Conservation (phyloP, 345 rosid species). For the Iberis pinnata region DNA sequence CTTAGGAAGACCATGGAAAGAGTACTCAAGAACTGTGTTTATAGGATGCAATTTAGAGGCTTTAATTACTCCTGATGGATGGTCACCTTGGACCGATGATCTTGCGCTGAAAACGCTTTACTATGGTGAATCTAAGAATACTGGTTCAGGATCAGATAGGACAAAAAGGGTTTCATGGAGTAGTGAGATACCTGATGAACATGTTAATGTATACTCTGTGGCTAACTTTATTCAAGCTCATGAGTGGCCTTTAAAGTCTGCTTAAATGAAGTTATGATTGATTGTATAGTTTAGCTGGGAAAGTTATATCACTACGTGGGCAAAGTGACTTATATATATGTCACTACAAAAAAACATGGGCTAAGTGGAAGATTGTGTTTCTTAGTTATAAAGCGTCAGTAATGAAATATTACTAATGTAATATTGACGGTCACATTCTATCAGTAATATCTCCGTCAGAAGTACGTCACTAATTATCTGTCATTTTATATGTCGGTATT, state of each 20-base stretch:
- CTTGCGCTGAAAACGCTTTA: conserved; percentile 68
- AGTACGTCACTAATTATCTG: too few species aligned
- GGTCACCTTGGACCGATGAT: conserved; percentile 76
- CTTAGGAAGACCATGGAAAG: conserved; percentile 97
- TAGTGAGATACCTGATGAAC: conserved; percentile 50
- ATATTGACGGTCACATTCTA: too few species aligned
- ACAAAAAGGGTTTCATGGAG: conserved; percentile 72
- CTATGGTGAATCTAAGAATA: conserved; percentile 68
- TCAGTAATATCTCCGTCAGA: too few species aligned
- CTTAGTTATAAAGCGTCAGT: too few species aligned
- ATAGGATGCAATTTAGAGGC: conserved; percentile 47
- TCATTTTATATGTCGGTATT: too few species aligned
- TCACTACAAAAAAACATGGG: too few species aligned
- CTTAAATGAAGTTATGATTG: conserved; percentile 19
- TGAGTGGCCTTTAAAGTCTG: conserved; percentile 49
- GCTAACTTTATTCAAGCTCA: conserved; percentile 82
- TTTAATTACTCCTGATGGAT: conserved; percentile 58
- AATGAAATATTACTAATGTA: too few species aligned
- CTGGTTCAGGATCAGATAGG: conserved; percentile 53
- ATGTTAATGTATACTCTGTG: conserved; percentile 46
- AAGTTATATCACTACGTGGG: too few species aligned
- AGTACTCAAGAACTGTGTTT: conserved; percentile 72
- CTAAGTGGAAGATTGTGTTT: too few species aligned
- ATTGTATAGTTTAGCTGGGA: conserved; percentile 10
- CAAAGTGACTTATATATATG: too few species aligned